phyloP scores from a whole-genome alignment of 305 asterid genomes.

The Galium porrigens region DNA sequence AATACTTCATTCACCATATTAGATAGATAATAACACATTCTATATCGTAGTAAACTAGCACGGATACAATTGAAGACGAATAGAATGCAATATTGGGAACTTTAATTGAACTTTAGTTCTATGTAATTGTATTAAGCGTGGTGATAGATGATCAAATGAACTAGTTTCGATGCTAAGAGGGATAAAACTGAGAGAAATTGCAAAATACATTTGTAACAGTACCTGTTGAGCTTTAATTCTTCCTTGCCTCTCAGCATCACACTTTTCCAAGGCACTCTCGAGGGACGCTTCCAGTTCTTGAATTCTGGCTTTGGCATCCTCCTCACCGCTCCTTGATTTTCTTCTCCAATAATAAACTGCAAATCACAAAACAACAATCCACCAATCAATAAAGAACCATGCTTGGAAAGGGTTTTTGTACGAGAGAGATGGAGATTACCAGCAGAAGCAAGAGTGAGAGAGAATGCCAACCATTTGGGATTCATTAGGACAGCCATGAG shows the following conservation, averaged over 20 bases:
- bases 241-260: slow-evolving; percentile 82
- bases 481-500: slow-evolving; percentile 7
- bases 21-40: too few relatives aligned
- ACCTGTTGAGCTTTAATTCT: slow-evolving; percentile 88
- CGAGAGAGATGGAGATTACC: slow-evolving; percentile 4
- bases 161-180: too few relatives aligned
- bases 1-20: too few relatives aligned
- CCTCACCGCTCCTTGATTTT: slow-evolving; percentile 27
- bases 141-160: too few relatives aligned
- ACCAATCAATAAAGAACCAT: neutral
- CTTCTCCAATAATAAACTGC: slow-evolving; percentile 47
- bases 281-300: slow-evolving; percentile 48
- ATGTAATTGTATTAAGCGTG: too few relatives aligned
- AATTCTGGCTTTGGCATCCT: slow-evolving; percentile 29
- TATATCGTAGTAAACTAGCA: too few relatives aligned
- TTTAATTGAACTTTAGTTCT: too few relatives aligned
- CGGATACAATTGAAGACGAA: too few relatives aligned
- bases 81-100: too few relatives aligned
- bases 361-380: neutral
- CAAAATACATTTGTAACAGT: neutral
- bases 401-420: neutral
- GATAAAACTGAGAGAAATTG: neutral
- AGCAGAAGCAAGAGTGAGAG: slow-evolving; percentile 13
- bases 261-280: slow-evolving; percentile 38
- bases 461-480: slow-evolving; percentile 12